These are phyloP conservation scores for Ascochyta fabae DNA, from an alignment of 2,329 filamentous ascomycete genomes.

Conservation along the genomic window DNA sequence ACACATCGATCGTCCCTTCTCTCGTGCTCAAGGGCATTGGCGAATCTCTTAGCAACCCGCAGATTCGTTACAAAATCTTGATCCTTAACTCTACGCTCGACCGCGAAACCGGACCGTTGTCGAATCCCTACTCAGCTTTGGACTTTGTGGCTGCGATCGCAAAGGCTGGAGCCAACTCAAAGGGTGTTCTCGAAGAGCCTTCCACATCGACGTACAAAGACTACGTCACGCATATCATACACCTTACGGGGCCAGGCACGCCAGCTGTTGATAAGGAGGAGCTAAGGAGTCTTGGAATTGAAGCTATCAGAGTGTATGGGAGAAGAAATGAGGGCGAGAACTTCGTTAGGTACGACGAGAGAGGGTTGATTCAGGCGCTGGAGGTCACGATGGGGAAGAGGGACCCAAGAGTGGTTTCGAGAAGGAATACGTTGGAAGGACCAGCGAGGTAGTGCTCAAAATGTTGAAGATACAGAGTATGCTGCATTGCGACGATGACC, in stretches of 20 bases:
- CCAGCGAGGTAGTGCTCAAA: constrained; percentile 1
- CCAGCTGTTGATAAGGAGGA: constrained; percentile 73
- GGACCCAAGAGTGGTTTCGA: constrained; percentile 60
- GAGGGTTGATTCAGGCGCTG: constrained; percentile 74
- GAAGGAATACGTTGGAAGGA: constrained; percentile 62
- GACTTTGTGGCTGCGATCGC: constrained; percentile 86
- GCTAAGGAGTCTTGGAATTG: constrained; percentile 73
- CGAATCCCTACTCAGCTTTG: constrained; percentile 69
- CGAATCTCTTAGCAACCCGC: constrained; percentile 61
- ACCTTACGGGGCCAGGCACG: constrained; percentile 73
- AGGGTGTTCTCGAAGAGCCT: constrained; percentile 15
- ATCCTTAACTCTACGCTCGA: constrained; percentile 85
- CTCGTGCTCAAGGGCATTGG: constrained; percentile 80
- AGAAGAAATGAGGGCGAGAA: constrained; percentile 62
- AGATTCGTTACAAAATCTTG: constrained; percentile 74
- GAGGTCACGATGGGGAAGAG: constrained; percentile 76
- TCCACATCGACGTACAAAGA: constrained; percentile 59
- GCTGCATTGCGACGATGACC: too few relatives aligned
- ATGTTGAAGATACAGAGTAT: too few relatives aligned
- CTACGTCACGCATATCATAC: constrained; percentile 85
- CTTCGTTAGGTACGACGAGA: constrained; percentile 75
- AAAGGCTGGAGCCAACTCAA: constrained; percentile 67
- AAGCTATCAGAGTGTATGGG: constrained; percentile 78
- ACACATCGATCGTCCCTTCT: constrained; percentile 85
- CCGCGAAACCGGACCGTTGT: constrained; percentile 80